Conservation (phyloP, 108 stramenopile species). For the Cyclotella cryptica region DNA sequence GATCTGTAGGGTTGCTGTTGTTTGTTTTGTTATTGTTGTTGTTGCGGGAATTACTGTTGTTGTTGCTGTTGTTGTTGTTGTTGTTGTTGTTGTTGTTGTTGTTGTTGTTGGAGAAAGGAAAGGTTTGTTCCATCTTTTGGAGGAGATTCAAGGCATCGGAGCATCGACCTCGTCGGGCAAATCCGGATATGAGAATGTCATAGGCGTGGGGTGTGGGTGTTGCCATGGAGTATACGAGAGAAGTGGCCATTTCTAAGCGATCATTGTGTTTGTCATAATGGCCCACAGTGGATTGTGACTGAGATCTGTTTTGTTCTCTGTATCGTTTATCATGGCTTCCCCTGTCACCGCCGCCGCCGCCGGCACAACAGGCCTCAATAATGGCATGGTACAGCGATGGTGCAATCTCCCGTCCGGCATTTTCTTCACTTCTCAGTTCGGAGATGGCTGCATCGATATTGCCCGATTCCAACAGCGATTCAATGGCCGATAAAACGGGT, state of each 20-base stretch:
- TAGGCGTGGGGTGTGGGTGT: conserved; percentile 58
- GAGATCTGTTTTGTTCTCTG: conserved; percentile 36
- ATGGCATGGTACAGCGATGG: conserved; percentile 66
- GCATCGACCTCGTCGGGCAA: conserved; percentile 61
- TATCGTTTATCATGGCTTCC: conserved; percentile 8
- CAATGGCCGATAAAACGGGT: conserved; percentile 4
- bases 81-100: no score
- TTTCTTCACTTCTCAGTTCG: conserved; percentile 7
- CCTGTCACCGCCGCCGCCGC: no score
- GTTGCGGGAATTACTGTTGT: no score
- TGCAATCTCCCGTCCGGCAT: background rate
- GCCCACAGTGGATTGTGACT: conserved; percentile 28
- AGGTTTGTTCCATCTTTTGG: conserved; percentile 58
- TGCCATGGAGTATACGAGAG: conserved; percentile 32
- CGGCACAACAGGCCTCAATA: conserved; percentile 64
- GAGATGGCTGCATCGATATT: conserved; percentile 23
- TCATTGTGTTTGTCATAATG: conserved; percentile 18
- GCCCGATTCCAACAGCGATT: conserved; percentile 29
- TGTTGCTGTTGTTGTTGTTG: no score
- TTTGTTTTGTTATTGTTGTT: no score
- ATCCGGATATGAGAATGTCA: conserved; percentile 63
- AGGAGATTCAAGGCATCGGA: conserved; percentile 63
- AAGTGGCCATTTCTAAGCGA: conserved; percentile 20
- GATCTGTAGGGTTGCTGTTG: background rate
- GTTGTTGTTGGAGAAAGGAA: background rate